Base-by-base conservation (phyloP, 495 filamentous ascomycete genomes). In the Xylaria nigripes region DNA sequence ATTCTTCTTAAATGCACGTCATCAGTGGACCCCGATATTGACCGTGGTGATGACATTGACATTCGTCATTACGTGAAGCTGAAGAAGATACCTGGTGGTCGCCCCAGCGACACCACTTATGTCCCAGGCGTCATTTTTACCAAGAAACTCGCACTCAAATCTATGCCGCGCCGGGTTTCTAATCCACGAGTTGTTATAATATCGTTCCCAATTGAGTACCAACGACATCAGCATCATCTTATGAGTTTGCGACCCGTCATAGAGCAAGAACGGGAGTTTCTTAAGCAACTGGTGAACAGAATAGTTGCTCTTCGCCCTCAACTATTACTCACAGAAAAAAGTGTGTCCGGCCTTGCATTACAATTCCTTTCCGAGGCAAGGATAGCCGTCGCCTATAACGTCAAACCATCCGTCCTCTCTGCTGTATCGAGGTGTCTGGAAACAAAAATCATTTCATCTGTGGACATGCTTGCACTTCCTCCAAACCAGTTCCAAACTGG, bases 181-280 rank as follows among this genome's bases (percentile, higher is more conserved):
- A 82, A 86, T 49, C 94, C 94, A 2, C 84, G 89, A 23, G 95
- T 97, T 53, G 76, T 96, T 45, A 91, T 97, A 59, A 83, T 97
- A 27, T 89, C 90, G 6, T 99, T 99, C 65, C 86, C 94, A 7
- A 86, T 99, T 44, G 94, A 97, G 64, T 99, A 97, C 70, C 86
- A 91, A 38, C 85, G 93, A 30, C 90, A 96, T 60, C 87, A 96
- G 61, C 85, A 89, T 56, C 92, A 96, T 58, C 96, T 97, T 69
- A 97, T 99, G 93, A 97, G 94, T 58, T 72, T 99, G 21, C 89
- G 96, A 58, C 93, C 91, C 32, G 90, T 99, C 51, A 95, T 99
- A 59, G 87, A 90, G 36, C 94, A 97, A 68, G 94, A 99, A 70
- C 85, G 87, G 52, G 94, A 99, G 62, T 99, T 92, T 64, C 75